Evolutionary conservation across 2,329 filamentous ascomycete genomes (phyloP).

Genomic region (Fusarium transvaalense): DNA sequence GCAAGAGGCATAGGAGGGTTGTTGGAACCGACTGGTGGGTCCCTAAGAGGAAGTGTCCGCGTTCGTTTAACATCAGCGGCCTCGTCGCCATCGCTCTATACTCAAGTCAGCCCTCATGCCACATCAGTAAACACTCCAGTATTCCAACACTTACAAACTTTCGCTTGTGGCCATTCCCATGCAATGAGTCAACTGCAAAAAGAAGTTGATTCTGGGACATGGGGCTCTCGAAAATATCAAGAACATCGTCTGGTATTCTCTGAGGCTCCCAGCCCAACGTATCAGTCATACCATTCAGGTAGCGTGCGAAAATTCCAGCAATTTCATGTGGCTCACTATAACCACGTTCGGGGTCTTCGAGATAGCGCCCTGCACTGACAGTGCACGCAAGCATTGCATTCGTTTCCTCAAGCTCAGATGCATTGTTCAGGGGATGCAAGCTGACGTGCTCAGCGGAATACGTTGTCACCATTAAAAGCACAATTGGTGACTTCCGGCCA

Average conservation of each 20-base stretch:
- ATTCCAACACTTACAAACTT: slow-evolving; percentile 58
- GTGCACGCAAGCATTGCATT: slow-evolving; percentile 59
- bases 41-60: slow-evolving; percentile 44
- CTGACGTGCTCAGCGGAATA: slow-evolving; percentile 69
- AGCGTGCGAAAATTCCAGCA: slow-evolving; percentile 62
- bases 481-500: slow-evolving; percentile 55
- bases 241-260: slow-evolving; percentile 61
- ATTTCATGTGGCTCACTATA: slow-evolving; percentile 60
- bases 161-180: slow-evolving; percentile 59
- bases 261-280: slow-evolving; percentile 62
- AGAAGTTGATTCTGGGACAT: slow-evolving; percentile 53
- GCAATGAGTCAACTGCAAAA: slow-evolving; percentile 26
- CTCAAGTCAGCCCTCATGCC: background rate
- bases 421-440: slow-evolving; percentile 56
- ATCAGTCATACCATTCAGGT: slow-evolving; percentile 56
- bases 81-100: slow-evolving; percentile 50
- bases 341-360: slow-evolving; percentile 57
- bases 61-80: slow-evolving; percentile 51
- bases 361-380: slow-evolving; percentile 53
- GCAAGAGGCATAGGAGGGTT: slow-evolving; percentile 52
- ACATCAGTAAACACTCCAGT: background rate
- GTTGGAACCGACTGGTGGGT: slow-evolving; percentile 40
- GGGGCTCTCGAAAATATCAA: slow-evolving; percentile 61
- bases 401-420: slow-evolving; percentile 60
- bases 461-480: slow-evolving; percentile 63